Evolutionary conservation across 1,139 yeast species (phyloP).

Genomic region (Pichia sp.): DNA sequence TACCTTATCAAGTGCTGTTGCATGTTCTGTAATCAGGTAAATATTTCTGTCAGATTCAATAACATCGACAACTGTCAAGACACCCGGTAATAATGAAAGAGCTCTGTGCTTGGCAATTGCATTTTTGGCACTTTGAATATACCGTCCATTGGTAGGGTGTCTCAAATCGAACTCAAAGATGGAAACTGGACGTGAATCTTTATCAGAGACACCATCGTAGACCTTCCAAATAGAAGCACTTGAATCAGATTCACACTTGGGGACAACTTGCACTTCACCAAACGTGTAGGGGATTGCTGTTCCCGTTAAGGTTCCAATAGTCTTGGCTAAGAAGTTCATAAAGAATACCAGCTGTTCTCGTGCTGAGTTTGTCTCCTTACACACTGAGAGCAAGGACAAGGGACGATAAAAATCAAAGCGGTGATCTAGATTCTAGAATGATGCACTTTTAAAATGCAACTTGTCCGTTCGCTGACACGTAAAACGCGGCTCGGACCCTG

Average conservation of each 20-base stretch:
- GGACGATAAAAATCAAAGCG: too few relatives aligned
- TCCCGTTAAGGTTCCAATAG: slow-evolving; percentile 49
- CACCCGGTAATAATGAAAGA: slow-evolving; percentile 66
- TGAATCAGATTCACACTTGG: slow-evolving; percentile 3
- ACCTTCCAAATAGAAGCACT: slow-evolving; percentile 29
- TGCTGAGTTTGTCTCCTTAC: too few relatives aligned
- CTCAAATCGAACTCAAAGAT: slow-evolving; percentile 57
- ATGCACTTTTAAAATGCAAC: too few relatives aligned
- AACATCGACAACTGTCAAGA: slow-evolving; percentile 61
- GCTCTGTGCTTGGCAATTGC: slow-evolving; percentile 58
- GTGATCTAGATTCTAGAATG: too few relatives aligned
- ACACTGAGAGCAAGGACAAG: not conserved
- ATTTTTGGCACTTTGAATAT: slow-evolving; percentile 50
- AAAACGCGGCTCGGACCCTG: too few relatives aligned
- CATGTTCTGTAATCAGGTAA: slow-evolving; percentile 75
- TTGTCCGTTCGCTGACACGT: too few relatives aligned
- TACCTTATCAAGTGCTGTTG: slow-evolving; percentile 44
- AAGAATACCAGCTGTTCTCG: not conserved
- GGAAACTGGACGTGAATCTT: slow-evolving; percentile 40
- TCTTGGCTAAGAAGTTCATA: slow-evolving; percentile 57
- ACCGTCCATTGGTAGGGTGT: slow-evolving; percentile 32
- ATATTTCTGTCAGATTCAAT: slow-evolving; percentile 54
- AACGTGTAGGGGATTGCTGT: slow-evolving; percentile 50
- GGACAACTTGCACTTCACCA: slow-evolving; percentile 34
- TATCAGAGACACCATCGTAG: slow-evolving; percentile 34